Conservation (phyloP, 352 stramenopile genomes). For the Phytophthora macrochlamydospora region DNA sequence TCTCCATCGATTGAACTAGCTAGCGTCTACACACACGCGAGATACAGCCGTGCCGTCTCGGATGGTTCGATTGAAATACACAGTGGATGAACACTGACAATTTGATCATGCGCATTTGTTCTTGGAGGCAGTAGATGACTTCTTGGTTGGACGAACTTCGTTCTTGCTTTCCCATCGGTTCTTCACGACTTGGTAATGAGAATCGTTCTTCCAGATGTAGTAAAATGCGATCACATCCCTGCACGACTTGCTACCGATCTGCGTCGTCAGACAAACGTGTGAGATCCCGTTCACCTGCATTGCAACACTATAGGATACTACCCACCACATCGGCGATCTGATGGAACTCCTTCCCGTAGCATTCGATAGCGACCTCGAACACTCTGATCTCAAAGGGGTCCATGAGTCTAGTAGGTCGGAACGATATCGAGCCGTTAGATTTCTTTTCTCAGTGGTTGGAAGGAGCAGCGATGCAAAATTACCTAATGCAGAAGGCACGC, state of each 20-base stretch:
- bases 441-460: not conserved
- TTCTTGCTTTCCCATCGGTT: conserved; percentile 74
- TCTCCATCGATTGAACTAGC: conserved; percentile 63
- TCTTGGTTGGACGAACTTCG: conserved; percentile 31
- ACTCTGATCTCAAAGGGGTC: conserved; percentile 80
- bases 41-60: conserved; percentile 14
- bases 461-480: conserved; percentile 8
- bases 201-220: conserved; percentile 90
- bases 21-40: conserved; percentile 9
- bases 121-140: conserved; percentile 18
- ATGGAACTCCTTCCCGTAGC: conserved; percentile 86
- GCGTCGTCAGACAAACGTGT: not conserved
- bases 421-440: conserved; percentile 1
- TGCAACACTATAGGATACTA: not conserved
- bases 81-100: not conserved
- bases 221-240: conserved; percentile 83
- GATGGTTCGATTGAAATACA: conserved; percentile 34
- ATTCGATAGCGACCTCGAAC: conserved; percentile 87
- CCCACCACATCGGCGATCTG: conserved; percentile 70
- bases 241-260: conserved; percentile 77
- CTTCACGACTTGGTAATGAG: conserved; percentile 84
- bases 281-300: not conserved
- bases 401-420: conserved; percentile 54
- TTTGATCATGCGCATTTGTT: conserved; percentile 20
- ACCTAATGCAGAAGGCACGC: conserved; percentile 52